Conservation (phyloP, 129 eudicot species). For the Deinandra increscens region DNA sequence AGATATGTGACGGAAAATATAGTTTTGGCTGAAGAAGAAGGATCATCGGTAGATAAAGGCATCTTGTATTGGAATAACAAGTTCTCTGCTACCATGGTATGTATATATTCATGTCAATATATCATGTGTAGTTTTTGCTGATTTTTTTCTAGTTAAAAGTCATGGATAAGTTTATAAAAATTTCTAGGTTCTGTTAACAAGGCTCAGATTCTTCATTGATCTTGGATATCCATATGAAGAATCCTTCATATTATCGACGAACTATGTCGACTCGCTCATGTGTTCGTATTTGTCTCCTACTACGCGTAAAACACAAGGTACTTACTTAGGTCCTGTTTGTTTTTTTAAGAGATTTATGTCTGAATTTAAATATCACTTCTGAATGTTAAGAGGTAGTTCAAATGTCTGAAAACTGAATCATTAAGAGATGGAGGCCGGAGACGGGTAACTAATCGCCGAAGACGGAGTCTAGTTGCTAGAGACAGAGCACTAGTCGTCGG, state of each 20-base stretch:
- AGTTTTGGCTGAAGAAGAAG: conserved; percentile 49
- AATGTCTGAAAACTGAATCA: no score
- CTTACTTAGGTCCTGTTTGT: no score
- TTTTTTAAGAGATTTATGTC: no score
- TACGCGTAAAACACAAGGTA: conserved; percentile 47
- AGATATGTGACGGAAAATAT: conserved; percentile 42
- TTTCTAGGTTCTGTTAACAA: conserved; percentile 58
- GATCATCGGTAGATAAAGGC: conserved; percentile 38
- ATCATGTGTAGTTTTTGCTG: not conserved
- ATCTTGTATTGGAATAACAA: conserved; percentile 65
- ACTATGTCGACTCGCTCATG: conserved; percentile 54
- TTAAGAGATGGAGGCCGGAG: no score
- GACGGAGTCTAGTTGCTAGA: no score
- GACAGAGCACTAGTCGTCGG: no score
- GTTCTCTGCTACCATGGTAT: conserved; percentile 49
- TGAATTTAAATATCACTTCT: no score
- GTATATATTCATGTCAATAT: conserved; percentile 1
- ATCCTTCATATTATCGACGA: conserved; percentile 47
- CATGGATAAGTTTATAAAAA: not conserved
- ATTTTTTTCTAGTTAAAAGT: not conserved
- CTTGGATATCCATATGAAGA: conserved; percentile 67
- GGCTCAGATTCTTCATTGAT: conserved; percentile 58
- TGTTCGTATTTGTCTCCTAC: conserved; percentile 51
- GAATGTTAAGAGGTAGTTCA: no score
- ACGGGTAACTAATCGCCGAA: no score